Evolutionary conservation across 768 basidiomycete genomes (phyloP).

Genomic region (Nidula microcarpa): DNA sequence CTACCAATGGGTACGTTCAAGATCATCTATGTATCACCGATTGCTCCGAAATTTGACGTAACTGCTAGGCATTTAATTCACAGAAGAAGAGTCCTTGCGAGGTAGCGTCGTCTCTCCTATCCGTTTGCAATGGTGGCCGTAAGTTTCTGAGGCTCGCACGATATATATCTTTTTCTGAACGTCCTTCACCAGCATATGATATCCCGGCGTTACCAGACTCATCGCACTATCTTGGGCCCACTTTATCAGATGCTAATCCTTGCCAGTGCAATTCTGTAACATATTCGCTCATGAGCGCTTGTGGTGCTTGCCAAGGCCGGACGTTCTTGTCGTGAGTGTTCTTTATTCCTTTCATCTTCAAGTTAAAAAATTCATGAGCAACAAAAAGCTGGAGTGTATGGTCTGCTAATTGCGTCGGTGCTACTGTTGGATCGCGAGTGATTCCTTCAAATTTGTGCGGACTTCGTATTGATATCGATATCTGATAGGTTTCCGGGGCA

Average conservation of each 20-base stretch:
- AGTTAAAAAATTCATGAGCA: too few relatives aligned
- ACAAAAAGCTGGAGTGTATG: slow-evolving; percentile 46
- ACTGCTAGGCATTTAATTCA: slow-evolving; percentile 37
- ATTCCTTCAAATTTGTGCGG: not conserved
- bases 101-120: slow-evolving; percentile 38
- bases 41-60: not conserved
- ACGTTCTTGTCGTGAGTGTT: slow-evolving; percentile 22
- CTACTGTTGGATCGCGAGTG: slow-evolving; percentile 25
- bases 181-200: slow-evolving; percentile 20
- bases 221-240: slow-evolving; percentile 37
- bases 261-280: slow-evolving; percentile 58
- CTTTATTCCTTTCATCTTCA: not conserved
- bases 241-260: slow-evolving; percentile 26
- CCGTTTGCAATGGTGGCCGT: slow-evolving; percentile 40
- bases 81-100: slow-evolving; percentile 43
- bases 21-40: not conserved
- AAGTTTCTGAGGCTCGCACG: slow-evolving; percentile 9
- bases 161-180: not conserved
- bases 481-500: slow-evolving; percentile 36
- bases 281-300: slow-evolving; percentile 55
- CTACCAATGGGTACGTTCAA: slow-evolving; percentile 33
- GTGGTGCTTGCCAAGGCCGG: slow-evolving; percentile 51
- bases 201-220: slow-evolving; percentile 23
- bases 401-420: slow-evolving; percentile 41
- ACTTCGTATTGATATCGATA: not conserved